phyloP scores from a whole-genome alignment of 163 green algal genomes.

The Coccomyxa subellipsoidea region DNA sequence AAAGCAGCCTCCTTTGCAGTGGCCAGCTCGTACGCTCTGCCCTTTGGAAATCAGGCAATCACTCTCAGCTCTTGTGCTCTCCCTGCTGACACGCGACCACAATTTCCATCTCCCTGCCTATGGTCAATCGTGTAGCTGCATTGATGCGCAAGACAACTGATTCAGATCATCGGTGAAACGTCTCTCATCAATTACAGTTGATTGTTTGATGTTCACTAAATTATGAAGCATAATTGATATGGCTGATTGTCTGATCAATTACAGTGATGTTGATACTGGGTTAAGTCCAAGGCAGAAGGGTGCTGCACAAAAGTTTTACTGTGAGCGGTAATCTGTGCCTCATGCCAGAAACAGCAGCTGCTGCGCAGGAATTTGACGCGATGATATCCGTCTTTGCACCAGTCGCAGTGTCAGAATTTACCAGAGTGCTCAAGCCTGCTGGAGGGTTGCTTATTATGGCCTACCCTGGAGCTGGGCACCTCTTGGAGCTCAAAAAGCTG shows the following conservation, averaged over 20 bases:
- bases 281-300: too few relatives aligned
- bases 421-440: not conserved
- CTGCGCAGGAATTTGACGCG: constrained; percentile 8
- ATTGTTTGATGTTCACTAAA: not conserved
- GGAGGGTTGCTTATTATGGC: not conserved
- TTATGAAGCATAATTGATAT: not conserved
- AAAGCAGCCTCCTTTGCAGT: not conserved
- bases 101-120: not conserved
- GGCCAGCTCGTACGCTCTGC: constrained; percentile 7
- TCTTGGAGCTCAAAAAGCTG: not conserved
- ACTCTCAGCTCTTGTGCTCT: too few relatives aligned
- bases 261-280: too few relatives aligned
- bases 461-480: not conserved
- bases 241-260: not conserved
- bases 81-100: not conserved
- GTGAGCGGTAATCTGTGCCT: too few relatives aligned
- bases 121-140: not conserved
- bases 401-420: not conserved
- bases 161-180: not conserved
- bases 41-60: constrained; percentile 2
- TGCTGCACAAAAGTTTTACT: too few relatives aligned
- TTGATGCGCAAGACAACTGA: not conserved
- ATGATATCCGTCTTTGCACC: constrained; percentile 9
- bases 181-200: not conserved
- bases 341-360: not conserved